Base-by-base conservation (phyloP, 2,329 filamentous ascomycete species). In the Fusarium agapanthi region DNA sequence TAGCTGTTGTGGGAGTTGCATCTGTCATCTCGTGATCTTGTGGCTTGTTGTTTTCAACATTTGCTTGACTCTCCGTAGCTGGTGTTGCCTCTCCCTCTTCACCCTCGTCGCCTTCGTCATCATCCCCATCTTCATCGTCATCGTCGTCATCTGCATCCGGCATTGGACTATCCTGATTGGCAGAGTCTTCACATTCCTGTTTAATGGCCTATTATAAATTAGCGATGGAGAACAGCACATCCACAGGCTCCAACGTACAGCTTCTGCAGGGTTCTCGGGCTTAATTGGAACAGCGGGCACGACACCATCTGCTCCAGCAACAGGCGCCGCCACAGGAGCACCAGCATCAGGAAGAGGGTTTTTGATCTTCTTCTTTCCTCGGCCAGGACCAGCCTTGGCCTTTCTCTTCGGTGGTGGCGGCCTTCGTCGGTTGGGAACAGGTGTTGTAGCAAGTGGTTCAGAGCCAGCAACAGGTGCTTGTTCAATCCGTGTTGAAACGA, bases 361-460 rank as follows among this genome's bases (percentile, higher is more conserved):
- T 80, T 91, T 94, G 82, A 91, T 93, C 88, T 93, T 95, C 86
- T 92, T 95, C 70, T 90, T 88, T 22, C 93, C 93, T 70, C 94
- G 89, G 13, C 94, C 94, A 40, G 93, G 90, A 0, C 93, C 86
- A 34, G 82, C 92, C 81, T 93, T 95, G 53, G 88, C 86, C 85
- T 95, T 97, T 80, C 93, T 91, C 80, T 94, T 95, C 0, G 93
- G 93, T 2, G 93, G 92, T 34, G 91, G 92, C 1, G 92, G 91
- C 67, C 92, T 90, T 78, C 91, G 89, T 78, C 85, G 83, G n/a
- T 78, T 80, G 5, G 85, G 84, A 3, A 85, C 84, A 6, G 81
- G 76, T 28, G 80, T 80, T 7, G 79, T 73, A 8, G 67, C 88
- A 83, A 74, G 88, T 80, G 72, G 87, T 83, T 86, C 92, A n/a